Evolutionary conservation across 1,284 basidiomycete species (phyloP).

Genomic region (Mycena citricolor): DNA sequence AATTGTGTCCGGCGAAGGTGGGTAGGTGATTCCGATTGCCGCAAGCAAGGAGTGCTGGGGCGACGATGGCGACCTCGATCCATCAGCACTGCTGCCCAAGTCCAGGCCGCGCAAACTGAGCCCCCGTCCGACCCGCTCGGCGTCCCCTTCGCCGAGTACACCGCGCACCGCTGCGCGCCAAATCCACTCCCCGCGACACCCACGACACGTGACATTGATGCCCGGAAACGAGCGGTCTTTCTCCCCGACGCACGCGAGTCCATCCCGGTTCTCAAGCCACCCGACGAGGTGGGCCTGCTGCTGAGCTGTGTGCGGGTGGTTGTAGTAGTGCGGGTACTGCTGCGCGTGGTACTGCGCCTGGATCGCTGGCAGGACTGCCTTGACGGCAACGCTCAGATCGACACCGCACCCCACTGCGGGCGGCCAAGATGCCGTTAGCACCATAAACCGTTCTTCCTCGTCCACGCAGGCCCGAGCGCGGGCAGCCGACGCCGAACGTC

Average conservation of each 20-base stretch:
- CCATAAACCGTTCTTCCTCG: too few relatives aligned
- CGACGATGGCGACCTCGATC: background rate
- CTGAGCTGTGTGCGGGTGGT: too few relatives aligned
- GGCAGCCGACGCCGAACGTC: too few relatives aligned
- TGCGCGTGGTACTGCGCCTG: too few relatives aligned
- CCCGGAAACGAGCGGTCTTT: slow-evolving; percentile 10
- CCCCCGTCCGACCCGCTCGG: slow-evolving; percentile 30
- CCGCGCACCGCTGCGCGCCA: slow-evolving; percentile 8
- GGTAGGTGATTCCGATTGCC: background rate
- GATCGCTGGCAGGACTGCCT: too few relatives aligned
- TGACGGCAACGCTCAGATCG: too few relatives aligned
- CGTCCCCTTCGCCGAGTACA: background rate
- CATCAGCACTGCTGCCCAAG: background rate
- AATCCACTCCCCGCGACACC: slow-evolving; percentile 18
- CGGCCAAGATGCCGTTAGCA: too few relatives aligned
- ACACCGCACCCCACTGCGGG: too few relatives aligned
- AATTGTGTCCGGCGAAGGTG: background rate
- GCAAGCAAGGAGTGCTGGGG: background rate
- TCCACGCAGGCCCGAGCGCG: too few relatives aligned
- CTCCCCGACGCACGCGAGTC: too few relatives aligned
- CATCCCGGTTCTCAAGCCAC: slow-evolving; percentile 17
- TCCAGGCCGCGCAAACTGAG: background rate
- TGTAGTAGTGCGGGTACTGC: too few relatives aligned
- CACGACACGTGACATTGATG: slow-evolving; percentile 8
- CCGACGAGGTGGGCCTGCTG: too few relatives aligned